Evolutionary conservation across 345 rosid species (phyloP), one percentile per base, ranked within the genome.

Genomic region (Acer negundo): DNA sequence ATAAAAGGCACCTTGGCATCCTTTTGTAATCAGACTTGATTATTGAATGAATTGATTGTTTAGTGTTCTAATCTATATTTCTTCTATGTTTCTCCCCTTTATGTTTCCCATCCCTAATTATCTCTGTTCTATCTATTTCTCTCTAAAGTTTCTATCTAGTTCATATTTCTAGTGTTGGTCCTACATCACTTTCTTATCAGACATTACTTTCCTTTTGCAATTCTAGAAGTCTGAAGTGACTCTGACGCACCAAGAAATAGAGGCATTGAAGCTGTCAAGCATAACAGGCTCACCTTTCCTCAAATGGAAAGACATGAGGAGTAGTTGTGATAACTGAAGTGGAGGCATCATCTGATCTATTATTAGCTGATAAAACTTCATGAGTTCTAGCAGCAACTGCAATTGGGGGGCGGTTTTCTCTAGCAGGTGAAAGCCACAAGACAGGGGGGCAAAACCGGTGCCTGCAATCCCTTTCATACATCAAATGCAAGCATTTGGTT

Each of bases 351-450:
- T 89, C 88, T 55, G 82, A 65, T 80, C 79, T 89, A 22, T 70
- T 61, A 80, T 82, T 84, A 80, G 89, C 79, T 20, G 85, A 86
- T 80, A 91, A 35, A 74, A 75, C 82, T 81, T 92, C 99, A 84
- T 89, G 93, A 81, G 97, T 91, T 84, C 97, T 88, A 16, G 97
- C 97, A 83, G 98, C 98, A 78, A 89, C 80, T 58, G 93, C 96
- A 82, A 95, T 87, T 58, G 98, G 93, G 55, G 94, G 98, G 69
- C 98, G 85, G 81, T 80, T 91, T 81, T 77, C 85, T 84, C 83
- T 90, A 74, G 93, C 98, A 80, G 99, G 98, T 56, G 99, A 95
- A 78, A 95, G 93, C 99, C 99, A 95, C 86, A 95, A 80, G 84
- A 78, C 75, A 70, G 97, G 83, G 17, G 98, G 94, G 76, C 98